Conservation (phyloP, 164 flowering plant species). For the Piper betle region DNA sequence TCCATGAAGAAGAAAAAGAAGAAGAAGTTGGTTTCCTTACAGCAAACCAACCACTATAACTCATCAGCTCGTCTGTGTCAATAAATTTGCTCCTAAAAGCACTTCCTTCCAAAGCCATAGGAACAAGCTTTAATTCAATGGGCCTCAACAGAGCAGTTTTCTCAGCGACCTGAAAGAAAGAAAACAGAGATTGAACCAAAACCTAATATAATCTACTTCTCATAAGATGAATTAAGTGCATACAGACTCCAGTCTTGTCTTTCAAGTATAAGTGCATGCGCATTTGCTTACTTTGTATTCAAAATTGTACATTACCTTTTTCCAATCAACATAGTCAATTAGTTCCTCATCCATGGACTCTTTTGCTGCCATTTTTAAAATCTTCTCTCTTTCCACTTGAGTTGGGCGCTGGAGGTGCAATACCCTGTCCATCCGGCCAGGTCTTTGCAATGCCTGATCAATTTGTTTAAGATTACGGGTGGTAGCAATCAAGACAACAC, state of each 20-base stretch:
- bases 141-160: constrained; percentile 80
- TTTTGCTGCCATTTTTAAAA: constrained; percentile 57
- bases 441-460: constrained; percentile 81
- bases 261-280: background rate
- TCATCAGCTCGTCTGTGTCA: constrained; percentile 82
- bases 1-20: background rate
- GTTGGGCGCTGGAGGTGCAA: constrained; percentile 83
- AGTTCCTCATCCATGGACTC: constrained; percentile 82
- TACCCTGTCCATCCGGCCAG: constrained; percentile 95
- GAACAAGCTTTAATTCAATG: constrained; percentile 72
- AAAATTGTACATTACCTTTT: constrained; percentile 35
- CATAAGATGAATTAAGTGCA: too few species aligned
- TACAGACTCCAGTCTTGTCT: background rate
- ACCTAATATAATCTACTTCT: too few species aligned
- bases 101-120: constrained; percentile 76
- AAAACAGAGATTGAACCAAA: background rate
- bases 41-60: constrained; percentile 81
- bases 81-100: constrained; percentile 85
- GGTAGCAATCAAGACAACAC: constrained; percentile 96
- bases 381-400: constrained; percentile 74
- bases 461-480: constrained; percentile 71
- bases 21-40: constrained; percentile 29
- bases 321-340: constrained; percentile 77
- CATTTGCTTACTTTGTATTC: background rate
- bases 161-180: constrained; percentile 76